Conservation (phyloP, 2,329 filamentous ascomycete species). For the Hypoxylon sp. region DNA sequence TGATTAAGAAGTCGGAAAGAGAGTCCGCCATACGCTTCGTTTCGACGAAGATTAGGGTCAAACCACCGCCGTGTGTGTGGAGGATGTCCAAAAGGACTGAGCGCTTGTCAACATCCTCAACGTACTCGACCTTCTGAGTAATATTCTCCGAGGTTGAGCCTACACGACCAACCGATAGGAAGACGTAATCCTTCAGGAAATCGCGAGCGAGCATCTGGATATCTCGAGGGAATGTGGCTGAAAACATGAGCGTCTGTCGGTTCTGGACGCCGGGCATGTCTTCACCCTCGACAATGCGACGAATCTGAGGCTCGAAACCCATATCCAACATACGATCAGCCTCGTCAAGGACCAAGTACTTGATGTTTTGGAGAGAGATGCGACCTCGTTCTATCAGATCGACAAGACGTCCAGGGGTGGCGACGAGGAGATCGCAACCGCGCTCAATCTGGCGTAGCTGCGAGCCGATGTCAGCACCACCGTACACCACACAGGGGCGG, state of each 20-base stretch:
- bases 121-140: slow-evolving; percentile 97
- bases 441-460: slow-evolving; percentile 98
- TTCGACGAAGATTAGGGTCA: slow-evolving; percentile 98
- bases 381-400: slow-evolving; percentile 98
- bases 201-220: slow-evolving; percentile 99
- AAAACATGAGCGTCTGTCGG: slow-evolving; percentile 99
- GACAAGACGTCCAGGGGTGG: slow-evolving; percentile 95
- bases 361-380: slow-evolving; percentile 98
- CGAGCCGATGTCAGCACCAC: slow-evolving; percentile 97
- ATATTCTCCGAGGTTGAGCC: slow-evolving; percentile 99
- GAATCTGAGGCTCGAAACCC: slow-evolving; percentile 99
- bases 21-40: slow-evolving; percentile 99
- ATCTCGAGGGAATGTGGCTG: slow-evolving; percentile 97
- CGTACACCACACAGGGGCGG: slow-evolving; percentile 96
- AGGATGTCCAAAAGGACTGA: slow-evolving; percentile 97
- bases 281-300: slow-evolving; percentile 96
- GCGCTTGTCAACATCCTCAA: slow-evolving; percentile 97
- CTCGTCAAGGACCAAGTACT: slow-evolving; percentile 98
- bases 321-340: slow-evolving; percentile 99
- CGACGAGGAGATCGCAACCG: slow-evolving; percentile 95
- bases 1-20: slow-evolving; percentile 97
- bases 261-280: slow-evolving; percentile 89
- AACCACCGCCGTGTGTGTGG: slow-evolving; percentile 88
- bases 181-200: slow-evolving; percentile 99
- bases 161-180: slow-evolving; percentile 97